Conservation (phyloP, 371 early-diverging fungal genomes). For the Umbelopsis sp. region DNA sequence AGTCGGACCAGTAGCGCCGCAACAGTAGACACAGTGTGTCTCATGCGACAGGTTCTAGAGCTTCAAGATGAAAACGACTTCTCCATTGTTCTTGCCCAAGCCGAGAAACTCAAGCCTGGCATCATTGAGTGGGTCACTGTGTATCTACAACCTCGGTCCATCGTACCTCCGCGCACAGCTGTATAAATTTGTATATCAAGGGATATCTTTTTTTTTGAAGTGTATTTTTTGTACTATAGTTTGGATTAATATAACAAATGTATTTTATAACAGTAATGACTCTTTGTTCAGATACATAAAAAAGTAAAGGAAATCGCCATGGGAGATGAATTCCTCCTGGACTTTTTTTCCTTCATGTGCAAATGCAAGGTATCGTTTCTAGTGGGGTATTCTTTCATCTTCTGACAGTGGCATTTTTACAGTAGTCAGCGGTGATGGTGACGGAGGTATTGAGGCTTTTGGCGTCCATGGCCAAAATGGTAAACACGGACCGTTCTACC, state of each 20-base stretch:
- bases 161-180: not conserved
- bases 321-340: too few species aligned
- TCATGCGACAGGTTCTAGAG: constrained; percentile 39
- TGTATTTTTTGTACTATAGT: not conserved
- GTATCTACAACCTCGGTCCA: constrained; percentile 20
- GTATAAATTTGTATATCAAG: constrained; percentile 13
- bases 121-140: constrained; percentile 45
- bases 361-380: not conserved
- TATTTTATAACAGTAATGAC: too few species aligned
- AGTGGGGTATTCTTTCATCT: not conserved
- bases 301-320: too few species aligned
- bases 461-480: not conserved
- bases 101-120: constrained; percentile 58
- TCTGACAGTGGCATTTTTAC: not conserved
- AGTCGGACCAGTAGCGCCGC: constrained; percentile 23
- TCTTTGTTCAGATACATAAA: too few species aligned
- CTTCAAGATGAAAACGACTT: constrained; percentile 42
- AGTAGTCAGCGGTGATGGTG: not conserved
- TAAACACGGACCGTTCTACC: not conserved
- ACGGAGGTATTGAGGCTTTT: not conserved
- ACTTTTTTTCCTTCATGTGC: too few species aligned
- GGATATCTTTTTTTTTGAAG: not conserved
- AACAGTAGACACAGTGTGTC: constrained; percentile 24
- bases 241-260: too few species aligned
- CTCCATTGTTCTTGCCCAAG: constrained; percentile 56